Conservation (phyloP, 2,329 filamentous ascomycete species). For the Cercospora janseana region DNA sequence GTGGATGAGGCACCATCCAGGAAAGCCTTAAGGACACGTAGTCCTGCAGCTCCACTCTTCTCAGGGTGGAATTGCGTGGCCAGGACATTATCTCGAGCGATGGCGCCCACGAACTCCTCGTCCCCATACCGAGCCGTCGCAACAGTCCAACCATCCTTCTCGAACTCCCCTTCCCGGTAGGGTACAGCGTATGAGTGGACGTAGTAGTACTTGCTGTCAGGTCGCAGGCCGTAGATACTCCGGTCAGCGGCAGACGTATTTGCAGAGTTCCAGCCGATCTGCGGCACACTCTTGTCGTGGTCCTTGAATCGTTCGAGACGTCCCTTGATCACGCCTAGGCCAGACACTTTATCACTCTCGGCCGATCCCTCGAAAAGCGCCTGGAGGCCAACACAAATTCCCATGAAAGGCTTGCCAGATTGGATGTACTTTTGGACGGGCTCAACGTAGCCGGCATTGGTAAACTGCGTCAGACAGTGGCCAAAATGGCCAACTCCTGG, state of each 20-base stretch:
- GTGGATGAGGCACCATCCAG: slow-evolving; percentile 66
- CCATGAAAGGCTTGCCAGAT: slow-evolving; percentile 95
- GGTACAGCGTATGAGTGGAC: slow-evolving; percentile 90
- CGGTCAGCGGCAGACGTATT: slow-evolving; percentile 55
- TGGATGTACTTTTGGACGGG: slow-evolving; percentile 80
- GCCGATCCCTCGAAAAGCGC: slow-evolving; percentile 82
- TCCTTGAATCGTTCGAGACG: slow-evolving; percentile 74
- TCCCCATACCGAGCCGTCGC: slow-evolving; percentile 83
- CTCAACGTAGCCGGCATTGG: slow-evolving; percentile 76
- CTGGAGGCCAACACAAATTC: slow-evolving; percentile 92
- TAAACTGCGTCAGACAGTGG: slow-evolving; percentile 84
- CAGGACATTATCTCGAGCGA: slow-evolving; percentile 80
- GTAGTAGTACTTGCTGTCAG: slow-evolving; percentile 95
- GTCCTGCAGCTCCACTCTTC: slow-evolving; percentile 87
- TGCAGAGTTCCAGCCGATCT: slow-evolving; percentile 98
- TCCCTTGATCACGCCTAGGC: slow-evolving; percentile 72
- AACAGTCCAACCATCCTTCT: slow-evolving; percentile 84
- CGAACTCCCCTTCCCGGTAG: slow-evolving; percentile 70
- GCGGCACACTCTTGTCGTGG: slow-evolving; percentile 82
- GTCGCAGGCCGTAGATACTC: slow-evolving; percentile 73
- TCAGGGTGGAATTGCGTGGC: slow-evolving; percentile 97
- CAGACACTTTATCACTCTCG: slow-evolving; percentile 69
- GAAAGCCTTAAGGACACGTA: slow-evolving; percentile 82
- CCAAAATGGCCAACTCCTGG: slow-evolving; percentile 97
- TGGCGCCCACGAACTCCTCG: slow-evolving; percentile 87